Conservation (phyloP, 306 rosid species). For the Cicer cuneatum region DNA sequence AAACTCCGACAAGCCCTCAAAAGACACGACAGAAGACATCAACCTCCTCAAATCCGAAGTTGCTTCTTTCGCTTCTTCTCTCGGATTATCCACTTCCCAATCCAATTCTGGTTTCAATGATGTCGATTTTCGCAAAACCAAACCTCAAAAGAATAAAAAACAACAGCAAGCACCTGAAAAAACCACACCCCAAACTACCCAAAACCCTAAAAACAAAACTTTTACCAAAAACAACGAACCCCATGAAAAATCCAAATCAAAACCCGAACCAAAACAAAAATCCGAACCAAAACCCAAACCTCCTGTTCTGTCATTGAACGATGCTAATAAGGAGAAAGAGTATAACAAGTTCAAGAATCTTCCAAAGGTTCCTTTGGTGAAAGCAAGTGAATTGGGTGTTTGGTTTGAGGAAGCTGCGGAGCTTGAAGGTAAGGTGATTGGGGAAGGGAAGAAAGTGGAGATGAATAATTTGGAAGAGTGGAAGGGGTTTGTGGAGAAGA, state of each 20-base stretch:
- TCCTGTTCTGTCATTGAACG: constrained; percentile 59
- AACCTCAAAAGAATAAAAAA: constrained; percentile 44
- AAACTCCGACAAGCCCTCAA: constrained; percentile 51
- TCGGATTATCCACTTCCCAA: constrained; percentile 68
- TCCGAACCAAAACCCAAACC: constrained; percentile 68
- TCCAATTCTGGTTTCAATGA: constrained; percentile 89
- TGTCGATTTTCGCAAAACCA: constrained; percentile 74
- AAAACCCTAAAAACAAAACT: constrained; percentile 44
- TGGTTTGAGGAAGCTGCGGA: constrained; percentile 83
- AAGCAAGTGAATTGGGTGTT: constrained; percentile 64
- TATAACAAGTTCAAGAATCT: constrained; percentile 61
- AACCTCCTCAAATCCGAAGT: constrained; percentile 66
- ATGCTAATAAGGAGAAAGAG: constrained; percentile 49
- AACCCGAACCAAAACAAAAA: constrained; percentile 58
- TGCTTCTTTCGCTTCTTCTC: constrained; percentile 84
- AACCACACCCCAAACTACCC: constrained; percentile 30
- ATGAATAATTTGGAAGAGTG: constrained; percentile 61
- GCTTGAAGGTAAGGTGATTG: constrained; percentile 67
- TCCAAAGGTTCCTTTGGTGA: constrained; percentile 80
- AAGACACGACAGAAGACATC: constrained; percentile 50
- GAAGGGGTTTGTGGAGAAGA: constrained; percentile 74
- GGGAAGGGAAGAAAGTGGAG: constrained; percentile 63
- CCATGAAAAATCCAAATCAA: constrained; percentile 51
- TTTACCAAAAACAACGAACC: constrained; percentile 28
- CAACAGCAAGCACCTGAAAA: constrained; percentile 40